Conservation (phyloP, 129 eudicot species). For the Ambrosia artemisiifolia region DNA sequence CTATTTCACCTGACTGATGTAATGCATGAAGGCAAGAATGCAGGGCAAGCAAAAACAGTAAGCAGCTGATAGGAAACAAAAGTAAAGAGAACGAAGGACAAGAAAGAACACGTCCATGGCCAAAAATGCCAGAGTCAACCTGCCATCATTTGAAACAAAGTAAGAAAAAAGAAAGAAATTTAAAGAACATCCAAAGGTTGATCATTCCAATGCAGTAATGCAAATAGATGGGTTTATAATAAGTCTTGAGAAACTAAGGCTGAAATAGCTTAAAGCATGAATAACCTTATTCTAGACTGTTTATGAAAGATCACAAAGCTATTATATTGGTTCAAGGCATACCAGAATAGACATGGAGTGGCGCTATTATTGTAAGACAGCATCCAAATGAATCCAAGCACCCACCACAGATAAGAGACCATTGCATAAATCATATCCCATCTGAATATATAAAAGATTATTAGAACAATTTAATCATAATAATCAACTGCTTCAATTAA, state of each 20-base stretch:
- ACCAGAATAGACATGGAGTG: constrained; percentile 83
- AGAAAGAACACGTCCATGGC: too few relatives aligned
- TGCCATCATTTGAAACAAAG: too few relatives aligned
- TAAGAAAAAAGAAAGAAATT: too few relatives aligned
- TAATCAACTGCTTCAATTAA: neutral
- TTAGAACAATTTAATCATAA: neutral
- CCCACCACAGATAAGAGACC: constrained; percentile 68
- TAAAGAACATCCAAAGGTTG: too few relatives aligned
- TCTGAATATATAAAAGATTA: constrained; percentile 9
- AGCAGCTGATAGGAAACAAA: too few relatives aligned
- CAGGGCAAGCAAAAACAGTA: too few relatives aligned
- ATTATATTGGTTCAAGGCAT: constrained; percentile 21
- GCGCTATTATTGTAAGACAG: constrained; percentile 41
- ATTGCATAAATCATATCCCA: constrained; percentile 58
- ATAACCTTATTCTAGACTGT: neutral
- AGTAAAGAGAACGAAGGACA: too few relatives aligned
- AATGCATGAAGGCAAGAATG: too few relatives aligned
- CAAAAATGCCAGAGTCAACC: too few relatives aligned
- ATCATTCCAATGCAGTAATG: too few relatives aligned
- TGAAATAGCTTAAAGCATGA: neutral
- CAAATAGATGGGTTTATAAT: too few relatives aligned
- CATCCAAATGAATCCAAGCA: constrained; percentile 69
- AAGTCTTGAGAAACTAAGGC: neutral
- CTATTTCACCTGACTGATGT: too few relatives aligned
- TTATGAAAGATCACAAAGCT: neutral